Percentiles rank a stretch among this genome's conserved stretches.
phyloP scores from a whole-genome alignment of 805 yeast species.

The Myxozyma monticola region DNA sequence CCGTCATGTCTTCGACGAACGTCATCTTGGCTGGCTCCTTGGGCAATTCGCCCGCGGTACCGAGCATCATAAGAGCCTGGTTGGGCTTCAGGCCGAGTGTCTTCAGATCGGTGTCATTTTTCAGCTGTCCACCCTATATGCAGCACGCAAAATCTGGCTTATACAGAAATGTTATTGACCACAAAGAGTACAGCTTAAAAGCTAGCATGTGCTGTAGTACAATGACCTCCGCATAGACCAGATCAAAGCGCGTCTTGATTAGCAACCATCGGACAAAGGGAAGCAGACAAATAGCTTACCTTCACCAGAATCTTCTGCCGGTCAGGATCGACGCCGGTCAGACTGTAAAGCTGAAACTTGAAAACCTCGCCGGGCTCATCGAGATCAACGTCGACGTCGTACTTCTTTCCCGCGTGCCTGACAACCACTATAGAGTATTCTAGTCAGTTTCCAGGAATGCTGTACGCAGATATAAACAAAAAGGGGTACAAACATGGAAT shows the following conservation, averaged over 20 bases:
- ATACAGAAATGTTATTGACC: not conserved
- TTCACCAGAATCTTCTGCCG: constrained; percentile 89
- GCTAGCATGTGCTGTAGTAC: too few relatives aligned
- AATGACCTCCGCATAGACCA: too few relatives aligned
- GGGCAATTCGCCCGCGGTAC: constrained; percentile 76
- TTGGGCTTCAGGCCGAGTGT: constrained; percentile 59
- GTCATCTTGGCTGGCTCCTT: constrained; percentile 53
- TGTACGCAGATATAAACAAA: not conserved
- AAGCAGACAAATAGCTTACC: constrained; percentile 20
- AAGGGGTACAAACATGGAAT: constrained; percentile 25
- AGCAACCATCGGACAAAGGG: not conserved
- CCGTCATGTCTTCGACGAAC: constrained; percentile 69
- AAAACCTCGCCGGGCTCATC: constrained; percentile 59
- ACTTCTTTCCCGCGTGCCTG: constrained; percentile 68
- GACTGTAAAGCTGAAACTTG: constrained; percentile 66
- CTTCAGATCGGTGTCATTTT: constrained; percentile 61
- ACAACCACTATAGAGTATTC: constrained; percentile 47
- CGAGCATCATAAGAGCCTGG: constrained; percentile 81
- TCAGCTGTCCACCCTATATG: constrained; percentile 69
- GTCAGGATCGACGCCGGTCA: constrained; percentile 80
- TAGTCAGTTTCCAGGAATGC: too few relatives aligned
- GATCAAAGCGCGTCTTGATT: too few relatives aligned
- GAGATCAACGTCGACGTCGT: constrained; percentile 56
- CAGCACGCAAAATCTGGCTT: not conserved
- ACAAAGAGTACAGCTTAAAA: too few relatives aligned